Base-by-base conservation (phyloP, 306 rosid species). In the Cicer yamashitae region DNA sequence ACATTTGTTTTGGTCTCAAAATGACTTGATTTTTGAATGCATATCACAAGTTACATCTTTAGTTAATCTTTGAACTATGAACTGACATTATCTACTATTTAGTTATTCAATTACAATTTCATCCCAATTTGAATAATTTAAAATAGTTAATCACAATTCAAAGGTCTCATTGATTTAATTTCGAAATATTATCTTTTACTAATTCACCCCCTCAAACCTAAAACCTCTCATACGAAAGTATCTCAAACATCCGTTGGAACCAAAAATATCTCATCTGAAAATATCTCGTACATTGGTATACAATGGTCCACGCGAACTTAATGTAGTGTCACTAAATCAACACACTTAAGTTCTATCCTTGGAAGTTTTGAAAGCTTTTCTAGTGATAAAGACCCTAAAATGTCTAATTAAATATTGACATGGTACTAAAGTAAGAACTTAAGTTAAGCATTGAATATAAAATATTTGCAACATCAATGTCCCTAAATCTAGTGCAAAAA, bases 401-500 rank as follows among this genome's bases (percentile, higher is more conserved):
- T 39, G 65, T 54, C 25, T 2, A 46, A 17, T 53, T 15, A n/a
- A 17, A 53, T 1, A 53, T 53, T 17, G 11, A 53, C 30, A 53
- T 15, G 18, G 38, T 13, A 60, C 64, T 10, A 18, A 20, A 20
- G 54, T 41, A 51, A 63, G 15, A 69, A 4, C 8, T 69, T 46
- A 0, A 47, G 41, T 68, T 58, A 11, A 69, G 6, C 54, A 69
- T 13, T 77, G 41, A 1, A 30, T 15, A 77, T 45, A 37, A 58
- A 68, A 12, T 34, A 11, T 20, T 46, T 17, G 50, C 52, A 59
- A 68, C 60, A 46, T 68, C 10, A 70, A 46, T 60, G 82, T 48
- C 47, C 37, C 82, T 70, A 59, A 70, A 70, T 71, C 43, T 46
- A 52, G 39, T 78, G 71, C 71, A 60, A 68, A 48, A 69, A 57